Evolutionary conservation across 306 rosid genomes (phyloP).

Genomic region (Oxytropis ochrocephala): DNA sequence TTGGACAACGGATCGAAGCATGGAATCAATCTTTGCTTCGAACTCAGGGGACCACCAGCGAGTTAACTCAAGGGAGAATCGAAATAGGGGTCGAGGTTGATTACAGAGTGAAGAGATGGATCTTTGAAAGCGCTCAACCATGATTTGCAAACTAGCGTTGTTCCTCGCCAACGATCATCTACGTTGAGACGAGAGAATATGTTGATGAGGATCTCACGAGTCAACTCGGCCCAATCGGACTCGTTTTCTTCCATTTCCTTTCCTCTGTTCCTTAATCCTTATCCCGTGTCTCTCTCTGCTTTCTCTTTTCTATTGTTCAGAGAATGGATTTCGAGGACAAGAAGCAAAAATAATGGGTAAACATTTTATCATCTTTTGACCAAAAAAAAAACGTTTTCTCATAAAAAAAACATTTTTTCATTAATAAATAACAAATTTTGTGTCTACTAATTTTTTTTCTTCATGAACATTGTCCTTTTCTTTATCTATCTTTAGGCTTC

Average conservation of each 20-base stretch:
- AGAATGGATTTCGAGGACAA: no score
- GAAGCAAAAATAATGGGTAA: no score
- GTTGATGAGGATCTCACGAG: slow-evolving; percentile 63
- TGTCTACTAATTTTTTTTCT: no score
- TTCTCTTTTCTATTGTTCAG: no score
- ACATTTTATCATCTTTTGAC: no score
- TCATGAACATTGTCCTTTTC: no score
- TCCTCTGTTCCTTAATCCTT: background rate
- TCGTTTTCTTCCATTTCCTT: slow-evolving; percentile 30
- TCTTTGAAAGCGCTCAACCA: slow-evolving; percentile 68
- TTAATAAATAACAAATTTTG: no score
- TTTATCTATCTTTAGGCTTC: no score
- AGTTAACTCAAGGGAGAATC: slow-evolving; percentile 37
- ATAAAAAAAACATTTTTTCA: no score
- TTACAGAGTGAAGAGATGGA: slow-evolving; percentile 48
- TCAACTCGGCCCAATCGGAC: slow-evolving; percentile 70
- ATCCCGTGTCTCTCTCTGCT: background rate
- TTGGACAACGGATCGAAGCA: slow-evolving; percentile 58
- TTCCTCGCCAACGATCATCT: slow-evolving; percentile 65
- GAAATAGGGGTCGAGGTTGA: slow-evolving; percentile 60
- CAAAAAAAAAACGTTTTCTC: no score
- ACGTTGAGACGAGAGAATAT: slow-evolving; percentile 63
- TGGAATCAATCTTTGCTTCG: slow-evolving; percentile 59
- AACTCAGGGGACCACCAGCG: slow-evolving; percentile 65
- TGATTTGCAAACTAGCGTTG: slow-evolving; percentile 69